Conservation (phyloP, 1,284 basidiomycete genomes). For the Malassezia brasiliensis region DNA sequence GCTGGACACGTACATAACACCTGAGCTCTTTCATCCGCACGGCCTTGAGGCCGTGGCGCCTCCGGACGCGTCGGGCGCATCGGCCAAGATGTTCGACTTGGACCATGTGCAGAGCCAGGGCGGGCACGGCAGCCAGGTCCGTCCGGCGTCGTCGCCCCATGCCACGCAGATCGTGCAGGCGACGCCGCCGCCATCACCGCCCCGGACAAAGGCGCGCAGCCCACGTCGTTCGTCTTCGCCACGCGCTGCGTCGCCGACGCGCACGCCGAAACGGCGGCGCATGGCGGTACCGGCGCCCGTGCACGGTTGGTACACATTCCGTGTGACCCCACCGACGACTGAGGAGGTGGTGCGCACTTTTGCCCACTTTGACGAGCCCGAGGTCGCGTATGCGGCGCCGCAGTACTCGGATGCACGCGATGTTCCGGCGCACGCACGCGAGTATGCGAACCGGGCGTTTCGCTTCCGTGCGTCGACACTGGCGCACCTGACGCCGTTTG, state of each 20-base stretch:
- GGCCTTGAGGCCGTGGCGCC: constrained; percentile 19
- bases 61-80: constrained; percentile 6
- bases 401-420: constrained; percentile 69
- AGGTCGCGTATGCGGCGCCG: constrained; percentile 63
- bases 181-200: background rate
- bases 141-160: background rate
- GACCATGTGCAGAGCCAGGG: constrained; percentile 23
- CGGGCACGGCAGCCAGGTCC: no score
- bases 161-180: background rate
- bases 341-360: constrained; percentile 56
- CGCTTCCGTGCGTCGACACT: constrained; percentile 54
- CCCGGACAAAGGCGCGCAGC: no score
- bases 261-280: background rate
- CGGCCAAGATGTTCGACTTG: constrained; percentile 27
- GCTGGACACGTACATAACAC: constrained; percentile 77
- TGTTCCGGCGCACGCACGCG: constrained; percentile 60
- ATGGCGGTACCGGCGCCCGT: no score
- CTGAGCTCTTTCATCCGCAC: constrained; percentile 48
- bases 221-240: background rate
- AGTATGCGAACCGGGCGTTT: constrained; percentile 72
- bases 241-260: background rate
- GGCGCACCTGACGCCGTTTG: constrained; percentile 45
- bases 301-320: background rate
- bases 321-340: constrained; percentile 54
- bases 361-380: constrained; percentile 55